Evolutionary conservation across 2,329 filamentous ascomycete genomes (phyloP), one percentile per base, ranked within the genome.

Genomic region (Phyllachora maydis): DNA sequence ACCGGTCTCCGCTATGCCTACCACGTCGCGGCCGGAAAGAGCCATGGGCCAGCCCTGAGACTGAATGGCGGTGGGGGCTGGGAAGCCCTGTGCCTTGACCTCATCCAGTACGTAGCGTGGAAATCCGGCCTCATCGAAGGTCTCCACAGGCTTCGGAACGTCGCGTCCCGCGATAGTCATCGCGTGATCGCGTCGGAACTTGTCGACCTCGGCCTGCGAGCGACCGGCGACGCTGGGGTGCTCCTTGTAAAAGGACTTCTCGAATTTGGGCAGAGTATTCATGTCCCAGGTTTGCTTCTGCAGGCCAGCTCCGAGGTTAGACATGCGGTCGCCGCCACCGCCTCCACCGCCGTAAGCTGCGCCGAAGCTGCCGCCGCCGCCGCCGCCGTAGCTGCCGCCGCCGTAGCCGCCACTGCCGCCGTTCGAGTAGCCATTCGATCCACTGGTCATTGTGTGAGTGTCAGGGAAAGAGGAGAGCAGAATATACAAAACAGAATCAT

Each of bases 181-280:
- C 42, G 79, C 62, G 41, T 88, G 70, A 43, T 79, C 68, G 43
- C 67, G 69, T 45, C 88, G 77, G 62, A 92, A 98, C 26, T 71
- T 76, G 14, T 83, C 75, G 28, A 98, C 76, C 32, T 95, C 85
- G 27, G 66, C 65, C 19, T 65, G 47, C 8, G 79, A 70, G 42
- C 88, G 78, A 39, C 51, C 59, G 31, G 69, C 52, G 30, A 98
- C 85, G 29, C 68, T 67, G 16, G 73, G 63, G 45, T 88, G 72
- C 54, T 95, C 88, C 59, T 95, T 92, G 67, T 98, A 98, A 58
- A 98, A 98, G 6, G 78, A 83, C 56, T 98, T 98, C 49, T 98
- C 88, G 55, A 98, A 98, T 53, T 95, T 95, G 39, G 88, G 85
- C 21, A 98, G 45, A 5, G 71, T 49, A 41, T 49, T 59, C 25